Conservation (phyloP, 805 yeast genomes). For the Naumovozyma castellii region DNA sequence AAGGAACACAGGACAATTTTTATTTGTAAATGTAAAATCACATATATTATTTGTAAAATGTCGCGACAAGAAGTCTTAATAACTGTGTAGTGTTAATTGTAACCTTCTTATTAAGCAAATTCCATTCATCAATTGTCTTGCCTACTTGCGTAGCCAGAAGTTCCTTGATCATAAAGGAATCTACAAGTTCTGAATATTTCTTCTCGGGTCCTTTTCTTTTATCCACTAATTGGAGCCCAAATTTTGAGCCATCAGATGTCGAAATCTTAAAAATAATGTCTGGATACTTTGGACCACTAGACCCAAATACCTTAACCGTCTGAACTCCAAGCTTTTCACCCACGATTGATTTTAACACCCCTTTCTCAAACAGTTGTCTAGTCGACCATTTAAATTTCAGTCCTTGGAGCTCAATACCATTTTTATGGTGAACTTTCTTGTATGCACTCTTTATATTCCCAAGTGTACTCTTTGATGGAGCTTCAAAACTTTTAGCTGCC, state of each 20-base stretch:
- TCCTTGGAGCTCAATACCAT: slow-evolving; percentile 26
- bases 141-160: slow-evolving; percentile 68
- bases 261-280: slow-evolving; percentile 67
- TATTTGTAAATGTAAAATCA: too few species aligned
- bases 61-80: slow-evolving; percentile 59
- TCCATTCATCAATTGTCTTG: slow-evolving; percentile 39
- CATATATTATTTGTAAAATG: slow-evolving; percentile 35
- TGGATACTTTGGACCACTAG: slow-evolving; percentile 44
- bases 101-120: slow-evolving; percentile 59
- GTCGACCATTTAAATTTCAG: slow-evolving; percentile 68
- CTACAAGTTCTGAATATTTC: slow-evolving; percentile 26
- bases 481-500: slow-evolving; percentile 25
- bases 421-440: slow-evolving; percentile 29
- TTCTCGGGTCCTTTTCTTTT: slow-evolving; percentile 23
- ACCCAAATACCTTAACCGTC: slow-evolving; percentile 31
- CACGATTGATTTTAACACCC: slow-evolving; percentile 50
- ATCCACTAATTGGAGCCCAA: slow-evolving; percentile 48
- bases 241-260: slow-evolving; percentile 62
- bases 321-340: slow-evolving; percentile 39
- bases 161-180: slow-evolving; percentile 57
- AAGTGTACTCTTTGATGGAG: slow-evolving; percentile 21
- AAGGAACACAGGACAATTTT: too few species aligned
- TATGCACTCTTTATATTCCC: slow-evolving; percentile 36
- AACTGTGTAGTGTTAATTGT: slow-evolving; percentile 59
- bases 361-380: slow-evolving; percentile 63